Evolutionary conservation across 495 filamentous ascomycete species (phyloP).

Genomic region (Mytilinidion resinicola): DNA sequence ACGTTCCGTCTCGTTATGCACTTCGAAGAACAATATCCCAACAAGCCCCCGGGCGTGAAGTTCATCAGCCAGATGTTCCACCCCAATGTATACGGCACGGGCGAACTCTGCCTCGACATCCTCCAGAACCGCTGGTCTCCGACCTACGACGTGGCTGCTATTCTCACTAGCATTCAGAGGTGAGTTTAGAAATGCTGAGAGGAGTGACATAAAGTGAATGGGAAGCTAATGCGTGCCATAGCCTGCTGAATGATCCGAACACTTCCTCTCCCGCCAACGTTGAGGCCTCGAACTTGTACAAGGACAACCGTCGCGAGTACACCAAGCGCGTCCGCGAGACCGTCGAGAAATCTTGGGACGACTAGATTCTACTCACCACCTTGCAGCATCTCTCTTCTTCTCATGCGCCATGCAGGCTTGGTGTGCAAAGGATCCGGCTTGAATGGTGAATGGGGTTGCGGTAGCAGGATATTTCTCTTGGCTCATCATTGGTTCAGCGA

Average conservation of each 20-base stretch:
- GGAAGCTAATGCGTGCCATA: slow-evolving; percentile 34
- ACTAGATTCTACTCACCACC: slow-evolving; percentile 17
- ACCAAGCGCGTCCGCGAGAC: slow-evolving; percentile 91
- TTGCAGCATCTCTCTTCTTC: no score
- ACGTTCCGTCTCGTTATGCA: slow-evolving; percentile 98
- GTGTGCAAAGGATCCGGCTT: no score
- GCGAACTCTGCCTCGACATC: slow-evolving; percentile 94
- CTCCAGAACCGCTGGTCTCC: slow-evolving; percentile 98
- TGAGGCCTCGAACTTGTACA: slow-evolving; percentile 96
- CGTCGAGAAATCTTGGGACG: slow-evolving; percentile 99
- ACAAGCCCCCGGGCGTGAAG: slow-evolving; percentile 95
- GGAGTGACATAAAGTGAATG: not conserved
- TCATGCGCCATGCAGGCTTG: no score
- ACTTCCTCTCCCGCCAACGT: slow-evolving; percentile 96
- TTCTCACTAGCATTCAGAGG: slow-evolving; percentile 97
- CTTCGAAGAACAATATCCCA: slow-evolving; percentile 97
- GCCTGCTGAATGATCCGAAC: slow-evolving; percentile 96
- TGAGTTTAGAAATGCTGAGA: slow-evolving; percentile 34
- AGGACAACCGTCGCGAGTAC: slow-evolving; percentile 95
- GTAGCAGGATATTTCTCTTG: no score
- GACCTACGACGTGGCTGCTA: slow-evolving; percentile 95
- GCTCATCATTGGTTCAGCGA: not conserved
- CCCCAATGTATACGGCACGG: slow-evolving; percentile 95
- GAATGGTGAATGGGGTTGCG: no score
- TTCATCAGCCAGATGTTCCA: slow-evolving; percentile 99